Conservation (phyloP, 441 rosid genomes). For the Mallotus repandus region DNA sequence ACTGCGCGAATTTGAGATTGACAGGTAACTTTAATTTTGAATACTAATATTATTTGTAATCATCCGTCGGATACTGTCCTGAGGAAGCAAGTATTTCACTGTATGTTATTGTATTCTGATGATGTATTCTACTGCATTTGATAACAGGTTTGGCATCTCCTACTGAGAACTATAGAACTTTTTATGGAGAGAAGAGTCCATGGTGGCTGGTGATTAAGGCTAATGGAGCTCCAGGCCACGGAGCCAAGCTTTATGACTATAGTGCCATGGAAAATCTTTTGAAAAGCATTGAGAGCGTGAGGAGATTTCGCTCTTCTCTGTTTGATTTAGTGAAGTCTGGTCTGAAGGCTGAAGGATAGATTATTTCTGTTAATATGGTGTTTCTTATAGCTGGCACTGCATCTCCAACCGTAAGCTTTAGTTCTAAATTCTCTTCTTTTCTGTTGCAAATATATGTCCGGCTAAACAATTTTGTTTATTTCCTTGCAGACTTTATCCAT, state of each 20-base stretch:
- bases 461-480: not conserved
- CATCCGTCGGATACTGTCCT: too few relatives aligned
- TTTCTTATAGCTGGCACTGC: slow-evolving; percentile 92
- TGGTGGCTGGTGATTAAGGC: slow-evolving; percentile 94
- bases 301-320: slow-evolving; percentile 90
- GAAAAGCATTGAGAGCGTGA: slow-evolving; percentile 73
- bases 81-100: too few relatives aligned
- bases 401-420: slow-evolving; percentile 72
- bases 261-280: slow-evolving; percentile 90
- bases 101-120: too few relatives aligned
- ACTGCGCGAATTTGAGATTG: too few relatives aligned
- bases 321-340: slow-evolving; percentile 88
- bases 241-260: slow-evolving; percentile 89
- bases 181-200: slow-evolving; percentile 77
- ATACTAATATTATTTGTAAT: too few relatives aligned
- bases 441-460: not conserved
- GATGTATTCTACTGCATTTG: not conserved
- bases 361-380: slow-evolving; percentile 74
- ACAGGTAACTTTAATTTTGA: too few relatives aligned
- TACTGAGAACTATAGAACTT: slow-evolving; percentile 5
- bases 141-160: too few relatives aligned
- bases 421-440: not conserved
- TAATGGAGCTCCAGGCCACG: slow-evolving; percentile 88
- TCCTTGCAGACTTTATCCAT: too few relatives aligned
- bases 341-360: slow-evolving; percentile 77